Percentiles rank a stretch among this genome's conserved stretches.
phyloP scores from a whole-genome alignment of 495 filamentous ascomycete species.

The Poronia punctata region DNA sequence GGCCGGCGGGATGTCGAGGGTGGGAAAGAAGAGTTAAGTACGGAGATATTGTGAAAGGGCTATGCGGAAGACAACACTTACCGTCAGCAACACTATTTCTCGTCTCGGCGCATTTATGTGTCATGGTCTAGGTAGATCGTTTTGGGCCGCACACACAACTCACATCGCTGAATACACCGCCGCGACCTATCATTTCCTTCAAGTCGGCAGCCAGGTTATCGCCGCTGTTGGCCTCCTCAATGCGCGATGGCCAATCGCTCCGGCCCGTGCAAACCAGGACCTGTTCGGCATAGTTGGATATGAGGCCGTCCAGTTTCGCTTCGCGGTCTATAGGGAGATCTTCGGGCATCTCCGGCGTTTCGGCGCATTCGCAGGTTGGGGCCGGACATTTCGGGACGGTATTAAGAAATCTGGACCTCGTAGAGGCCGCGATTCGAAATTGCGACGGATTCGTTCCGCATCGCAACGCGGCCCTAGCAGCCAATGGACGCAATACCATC shows the following conservation, averaged over 20 bases:
- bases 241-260: conserved; percentile 73
- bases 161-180: conserved; percentile 66
- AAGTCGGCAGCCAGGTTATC: conserved; percentile 64
- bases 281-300: conserved; percentile 74
- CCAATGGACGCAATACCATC: too few relatives aligned
- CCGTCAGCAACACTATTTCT: conserved; percentile 12
- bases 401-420: conserved; percentile 27
- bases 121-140: background rate
- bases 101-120: background rate
- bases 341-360: conserved; percentile 56
- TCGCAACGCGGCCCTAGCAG: too few relatives aligned
- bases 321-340: conserved; percentile 70
- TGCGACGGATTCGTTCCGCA: too few relatives aligned
- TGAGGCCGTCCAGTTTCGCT: conserved; percentile 62
- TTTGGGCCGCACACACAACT: conserved; percentile 23
- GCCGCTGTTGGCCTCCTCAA: conserved; percentile 44
- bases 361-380: conserved; percentile 62
- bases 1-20: conserved; percentile 33
- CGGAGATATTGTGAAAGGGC: conserved; percentile 73
- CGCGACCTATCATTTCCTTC: conserved; percentile 58
- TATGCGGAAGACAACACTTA: conserved; percentile 26
- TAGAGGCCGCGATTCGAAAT: too few relatives aligned
- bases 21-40: conserved; percentile 64
- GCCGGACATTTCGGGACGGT: conserved; percentile 59
- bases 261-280: conserved; percentile 75